phyloP scores from a whole-genome alignment of 2,329 filamentous ascomycete genomes.

The Xylaria sp. region DNA sequence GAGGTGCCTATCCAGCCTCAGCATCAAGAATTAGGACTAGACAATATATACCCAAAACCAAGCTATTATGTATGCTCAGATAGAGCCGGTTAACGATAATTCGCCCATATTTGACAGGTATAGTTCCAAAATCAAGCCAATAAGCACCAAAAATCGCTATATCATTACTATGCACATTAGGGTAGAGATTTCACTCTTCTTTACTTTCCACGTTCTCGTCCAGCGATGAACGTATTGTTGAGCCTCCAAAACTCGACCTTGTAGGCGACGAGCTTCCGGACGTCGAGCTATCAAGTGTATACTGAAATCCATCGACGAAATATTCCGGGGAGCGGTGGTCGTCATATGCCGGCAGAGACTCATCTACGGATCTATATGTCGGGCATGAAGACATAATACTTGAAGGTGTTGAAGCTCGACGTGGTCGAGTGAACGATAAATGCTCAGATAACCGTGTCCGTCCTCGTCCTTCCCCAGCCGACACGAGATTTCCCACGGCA shows the following conservation, averaged over 20 bases:
- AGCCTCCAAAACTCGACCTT: slow-evolving; percentile 35
- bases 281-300: slow-evolving; percentile 44
- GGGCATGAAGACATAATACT: slow-evolving; percentile 48
- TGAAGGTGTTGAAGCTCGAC: slow-evolving; percentile 38
- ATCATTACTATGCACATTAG: slow-evolving; percentile 13
- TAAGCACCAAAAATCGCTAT: background rate
- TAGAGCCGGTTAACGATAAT: slow-evolving; percentile 3
- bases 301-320: slow-evolving; percentile 57
- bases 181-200: slow-evolving; percentile 35
- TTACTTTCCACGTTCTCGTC: slow-evolving; percentile 45
- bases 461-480: slow-evolving; percentile 53
- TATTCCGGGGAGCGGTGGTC: slow-evolving; percentile 50
- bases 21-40: background rate
- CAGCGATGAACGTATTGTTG: slow-evolving; percentile 39
- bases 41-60: background rate
- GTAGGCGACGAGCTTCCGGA: slow-evolving; percentile 12
- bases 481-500: slow-evolving; percentile 58
- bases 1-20: background rate
- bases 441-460: slow-evolving; percentile 37
- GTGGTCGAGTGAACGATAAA: slow-evolving; percentile 35
- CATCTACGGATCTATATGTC: slow-evolving; percentile 50
- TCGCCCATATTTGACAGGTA: slow-evolving; percentile 11
- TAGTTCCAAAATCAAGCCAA: slow-evolving; percentile 13
- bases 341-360: slow-evolving; percentile 57
- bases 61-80: slow-evolving; percentile 1